phyloP scores from a whole-genome alignment of 1,284 basidiomycete species.

The Puccinia coronata region DNA sequence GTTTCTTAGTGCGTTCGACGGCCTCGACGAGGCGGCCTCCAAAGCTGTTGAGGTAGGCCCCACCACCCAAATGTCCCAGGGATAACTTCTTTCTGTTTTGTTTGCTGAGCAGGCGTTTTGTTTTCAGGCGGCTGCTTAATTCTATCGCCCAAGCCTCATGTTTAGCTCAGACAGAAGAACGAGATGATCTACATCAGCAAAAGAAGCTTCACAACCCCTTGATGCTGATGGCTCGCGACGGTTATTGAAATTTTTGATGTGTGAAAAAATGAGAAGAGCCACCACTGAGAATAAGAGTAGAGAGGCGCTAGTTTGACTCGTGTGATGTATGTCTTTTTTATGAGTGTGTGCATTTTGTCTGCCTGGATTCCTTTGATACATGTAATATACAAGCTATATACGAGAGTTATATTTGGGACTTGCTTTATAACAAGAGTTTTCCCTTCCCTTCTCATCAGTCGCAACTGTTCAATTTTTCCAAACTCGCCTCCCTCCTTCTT shows the following conservation, averaged over 20 bases:
- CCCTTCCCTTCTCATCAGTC: neutral
- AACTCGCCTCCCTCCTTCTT: neutral
- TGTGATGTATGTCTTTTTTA: neutral
- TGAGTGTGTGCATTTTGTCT: neutral
- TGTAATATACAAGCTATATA: constrained; percentile 3
- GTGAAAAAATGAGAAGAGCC: no score
- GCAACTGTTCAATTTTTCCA: neutral
- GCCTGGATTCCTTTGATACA: neutral
- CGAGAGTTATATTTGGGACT: neutral
- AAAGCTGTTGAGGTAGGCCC: constrained; percentile 51
- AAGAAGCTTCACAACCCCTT: neutral
- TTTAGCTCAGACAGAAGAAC: neutral
- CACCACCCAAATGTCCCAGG: neutral
- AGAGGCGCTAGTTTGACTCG: neutral
- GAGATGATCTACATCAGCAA: neutral
- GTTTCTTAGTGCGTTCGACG: constrained; percentile 68
- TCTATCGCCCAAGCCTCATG: neutral
- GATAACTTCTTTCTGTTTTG: neutral
- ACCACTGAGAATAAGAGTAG: no score
- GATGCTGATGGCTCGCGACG: neutral
- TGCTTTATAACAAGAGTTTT: neutral
- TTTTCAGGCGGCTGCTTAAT: constrained; percentile 13
- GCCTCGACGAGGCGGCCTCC: constrained; percentile 68
- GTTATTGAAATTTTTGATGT: no score
- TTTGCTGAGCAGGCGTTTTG: neutral